These are phyloP conservation scores for Termitomyces sp. DNA, from an alignment of 768 basidiomycete genomes.

Conservation along the genomic window DNA sequence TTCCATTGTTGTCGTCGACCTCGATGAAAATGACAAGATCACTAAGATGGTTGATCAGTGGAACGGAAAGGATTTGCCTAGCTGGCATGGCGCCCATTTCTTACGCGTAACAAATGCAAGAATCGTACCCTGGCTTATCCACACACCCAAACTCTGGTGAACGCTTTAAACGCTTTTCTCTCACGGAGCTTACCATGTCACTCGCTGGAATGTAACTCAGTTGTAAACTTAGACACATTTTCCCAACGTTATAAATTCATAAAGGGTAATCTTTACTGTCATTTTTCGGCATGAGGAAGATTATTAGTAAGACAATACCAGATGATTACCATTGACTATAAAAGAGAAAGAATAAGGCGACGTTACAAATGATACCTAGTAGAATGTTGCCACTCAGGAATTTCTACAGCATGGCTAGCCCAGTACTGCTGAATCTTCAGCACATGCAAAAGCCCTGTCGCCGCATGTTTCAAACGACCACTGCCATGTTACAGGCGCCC, in stretches of 20 bases:
- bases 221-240: background rate
- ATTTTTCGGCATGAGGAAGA: background rate
- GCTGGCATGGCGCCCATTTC: slow-evolving; percentile 39
- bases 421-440: background rate
- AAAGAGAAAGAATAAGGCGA: background rate
- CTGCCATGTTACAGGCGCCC: background rate
- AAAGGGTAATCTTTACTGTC: background rate
- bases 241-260: background rate
- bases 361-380: no score
- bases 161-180: slow-evolving; percentile 19
- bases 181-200: background rate
- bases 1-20: slow-evolving; percentile 57
- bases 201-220: background rate
- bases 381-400: background rate
- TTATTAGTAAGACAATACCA: background rate
- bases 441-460: background rate
- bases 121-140: slow-evolving; percentile 48
- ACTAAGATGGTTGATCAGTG: slow-evolving; percentile 54
- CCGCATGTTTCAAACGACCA: background rate
- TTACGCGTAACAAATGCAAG: slow-evolving; percentile 49
- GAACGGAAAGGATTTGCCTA: slow-evolving; percentile 50
- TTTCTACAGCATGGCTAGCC: background rate
- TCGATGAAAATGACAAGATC: slow-evolving; percentile 64
- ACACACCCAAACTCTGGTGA: slow-evolving; percentile 34
- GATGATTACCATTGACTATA: background rate